These are phyloP conservation scores for Vitis labrusca DNA, from an alignment of 164 flowering plant genomes.

Conservation along the genomic window DNA sequence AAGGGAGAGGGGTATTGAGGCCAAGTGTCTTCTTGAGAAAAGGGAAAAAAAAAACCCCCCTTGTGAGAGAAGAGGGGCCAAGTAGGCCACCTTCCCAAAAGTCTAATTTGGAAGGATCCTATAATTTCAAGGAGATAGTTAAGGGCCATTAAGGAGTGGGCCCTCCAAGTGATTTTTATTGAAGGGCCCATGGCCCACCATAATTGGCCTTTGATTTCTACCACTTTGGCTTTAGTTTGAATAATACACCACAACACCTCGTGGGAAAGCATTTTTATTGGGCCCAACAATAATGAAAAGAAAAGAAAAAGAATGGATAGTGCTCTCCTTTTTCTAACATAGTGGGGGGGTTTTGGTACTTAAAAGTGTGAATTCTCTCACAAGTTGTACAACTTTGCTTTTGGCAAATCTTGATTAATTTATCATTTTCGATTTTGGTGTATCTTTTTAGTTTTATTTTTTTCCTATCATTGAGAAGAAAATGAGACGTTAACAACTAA, in stretches of 20 bases:
- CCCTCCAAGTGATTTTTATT: slow-evolving; percentile 6
- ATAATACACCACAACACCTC: slow-evolving; percentile 7
- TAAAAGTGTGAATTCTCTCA: background rate
- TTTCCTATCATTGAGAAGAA: too few relatives aligned
- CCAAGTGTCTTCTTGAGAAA: slow-evolving; percentile 12
- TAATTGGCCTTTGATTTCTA: slow-evolving; percentile 12
- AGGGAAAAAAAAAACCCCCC: background rate
- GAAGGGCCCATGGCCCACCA: slow-evolving; percentile 5
- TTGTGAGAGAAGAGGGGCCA: background rate
- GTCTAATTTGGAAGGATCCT: slow-evolving; percentile 20
- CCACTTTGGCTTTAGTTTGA: slow-evolving; percentile 4
- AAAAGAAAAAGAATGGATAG: slow-evolving; percentile 1
- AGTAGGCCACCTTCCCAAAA: slow-evolving; percentile 15
- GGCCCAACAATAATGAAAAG: background rate
- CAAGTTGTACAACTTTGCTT: background rate
- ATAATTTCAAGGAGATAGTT: slow-evolving; percentile 15
- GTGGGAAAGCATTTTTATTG: background rate
- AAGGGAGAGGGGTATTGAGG: background rate
- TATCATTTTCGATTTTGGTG: background rate
- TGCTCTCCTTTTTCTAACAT: background rate
- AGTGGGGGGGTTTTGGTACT: background rate
- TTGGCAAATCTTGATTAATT: background rate
- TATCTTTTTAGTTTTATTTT: too few relatives aligned
- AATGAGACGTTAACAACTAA: too few relatives aligned
- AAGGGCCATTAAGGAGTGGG: slow-evolving; percentile 6